These are phyloP conservation scores for Pyrenophora tritici-repentis DNA, from an alignment of 2,329 filamentous ascomycete genomes.

Conservation along the genomic window DNA sequence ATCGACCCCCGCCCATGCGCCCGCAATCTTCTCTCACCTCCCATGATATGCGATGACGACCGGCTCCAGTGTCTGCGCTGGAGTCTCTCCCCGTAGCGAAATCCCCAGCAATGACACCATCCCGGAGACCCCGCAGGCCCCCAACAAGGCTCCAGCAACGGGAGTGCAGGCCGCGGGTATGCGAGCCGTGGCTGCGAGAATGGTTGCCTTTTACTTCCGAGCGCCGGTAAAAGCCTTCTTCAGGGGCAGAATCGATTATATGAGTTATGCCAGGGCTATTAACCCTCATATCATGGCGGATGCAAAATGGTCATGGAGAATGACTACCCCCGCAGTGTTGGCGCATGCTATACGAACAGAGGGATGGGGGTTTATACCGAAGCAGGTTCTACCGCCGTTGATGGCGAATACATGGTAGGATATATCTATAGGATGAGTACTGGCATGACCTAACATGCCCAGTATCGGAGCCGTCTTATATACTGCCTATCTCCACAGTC, in stretches of 20 bases:
- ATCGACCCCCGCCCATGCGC: constrained; percentile 17
- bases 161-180: constrained; percentile 86
- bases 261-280: constrained; percentile 66
- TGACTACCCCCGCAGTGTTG: constrained; percentile 72
- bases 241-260: constrained; percentile 84
- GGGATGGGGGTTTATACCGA: constrained; percentile 74
- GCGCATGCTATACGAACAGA: constrained; percentile 69
- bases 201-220: constrained; percentile 88
- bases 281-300: constrained; percentile 59
- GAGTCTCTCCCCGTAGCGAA: constrained; percentile 32
- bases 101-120: constrained; percentile 16
- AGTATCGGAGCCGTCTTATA: constrained; percentile 75
- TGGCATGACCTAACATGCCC: constrained; percentile 11
- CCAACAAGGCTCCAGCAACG: constrained; percentile 63
- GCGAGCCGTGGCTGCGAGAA: constrained; percentile 79
- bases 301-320: constrained; percentile 63
- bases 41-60: constrained; percentile 46
- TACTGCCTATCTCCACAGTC: constrained; percentile 73
- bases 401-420: constrained; percentile 70
- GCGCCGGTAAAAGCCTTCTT: constrained; percentile 93
- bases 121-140: constrained; percentile 38
- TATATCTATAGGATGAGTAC: no score
- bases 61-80: constrained; percentile 43
- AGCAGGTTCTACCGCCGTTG: constrained; percentile 76
- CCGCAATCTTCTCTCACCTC: constrained; percentile 21